Evolutionary conservation across 495 filamentous ascomycete genomes (phyloP).

Genomic region (Aspergillus baeticus): DNA sequence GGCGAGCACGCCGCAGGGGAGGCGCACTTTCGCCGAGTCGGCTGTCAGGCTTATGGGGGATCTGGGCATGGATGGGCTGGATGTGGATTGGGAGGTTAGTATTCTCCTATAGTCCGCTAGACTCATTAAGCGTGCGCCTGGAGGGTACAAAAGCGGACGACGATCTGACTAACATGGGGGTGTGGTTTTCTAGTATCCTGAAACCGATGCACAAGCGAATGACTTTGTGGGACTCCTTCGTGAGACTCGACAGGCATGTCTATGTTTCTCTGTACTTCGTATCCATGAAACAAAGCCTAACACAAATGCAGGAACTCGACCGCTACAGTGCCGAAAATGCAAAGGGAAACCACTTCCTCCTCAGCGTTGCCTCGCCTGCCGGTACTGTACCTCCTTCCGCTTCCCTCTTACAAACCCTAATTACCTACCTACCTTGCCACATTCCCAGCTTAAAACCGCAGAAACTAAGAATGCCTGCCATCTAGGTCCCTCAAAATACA

Average conservation of each 20-base stretch:
- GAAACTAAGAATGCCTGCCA: not conserved
- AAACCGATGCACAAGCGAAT: slow-evolving; percentile 49
- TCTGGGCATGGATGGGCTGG: slow-evolving; percentile 60
- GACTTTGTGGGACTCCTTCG: slow-evolving; percentile 64
- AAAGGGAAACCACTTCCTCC: slow-evolving; percentile 56
- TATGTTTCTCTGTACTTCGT: not conserved
- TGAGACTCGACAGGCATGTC: slow-evolving; percentile 44
- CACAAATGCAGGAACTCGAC: slow-evolving; percentile 52
- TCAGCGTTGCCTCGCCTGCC: slow-evolving; percentile 66
- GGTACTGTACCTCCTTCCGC: slow-evolving; percentile 18
- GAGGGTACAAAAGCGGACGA: no score
- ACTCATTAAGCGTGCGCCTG: no score
- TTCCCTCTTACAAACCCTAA: not conserved
- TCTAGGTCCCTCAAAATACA: slow-evolving; percentile 57
- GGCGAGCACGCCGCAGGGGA: slow-evolving; percentile 52
- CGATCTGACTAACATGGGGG: not conserved
- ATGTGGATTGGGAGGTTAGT: slow-evolving; percentile 61
- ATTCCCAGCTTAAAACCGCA: not conserved
- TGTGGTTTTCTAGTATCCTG: slow-evolving; percentile 29
- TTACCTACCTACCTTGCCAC: not conserved
- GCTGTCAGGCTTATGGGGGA: slow-evolving; percentile 67
- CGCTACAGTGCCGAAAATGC: slow-evolving; percentile 52
- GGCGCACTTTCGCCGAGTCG: slow-evolving; percentile 66
- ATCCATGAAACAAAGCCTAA: not conserved
- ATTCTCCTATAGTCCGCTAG: not conserved